Conservation (phyloP, 495 filamentous ascomycete species). For the Parachaetomium inaequale region DNA sequence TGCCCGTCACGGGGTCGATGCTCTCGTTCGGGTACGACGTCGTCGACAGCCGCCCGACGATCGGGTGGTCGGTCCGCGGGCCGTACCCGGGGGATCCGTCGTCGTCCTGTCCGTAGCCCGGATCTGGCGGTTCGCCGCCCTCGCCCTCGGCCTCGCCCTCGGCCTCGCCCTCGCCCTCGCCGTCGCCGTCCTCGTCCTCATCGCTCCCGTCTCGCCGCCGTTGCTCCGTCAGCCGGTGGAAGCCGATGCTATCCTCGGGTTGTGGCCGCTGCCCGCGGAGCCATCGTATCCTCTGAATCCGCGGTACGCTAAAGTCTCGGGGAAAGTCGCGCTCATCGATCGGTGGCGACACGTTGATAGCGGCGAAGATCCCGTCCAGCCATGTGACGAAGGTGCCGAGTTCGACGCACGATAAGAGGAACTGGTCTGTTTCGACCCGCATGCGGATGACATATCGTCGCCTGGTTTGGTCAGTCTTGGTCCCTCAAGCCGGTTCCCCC, state of each 20-base stretch:
- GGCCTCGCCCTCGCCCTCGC: constrained; percentile 12
- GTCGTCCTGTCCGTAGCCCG: constrained; percentile 3
- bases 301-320: constrained; percentile 50
- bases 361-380: constrained; percentile 62
- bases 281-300: constrained; percentile 42
- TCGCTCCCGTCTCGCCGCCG: constrained; percentile 15
- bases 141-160: constrained; percentile 5
- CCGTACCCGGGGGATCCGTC: constrained; percentile 6
- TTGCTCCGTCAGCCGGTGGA: constrained; percentile 25
- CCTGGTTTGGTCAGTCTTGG: constrained; percentile 29
- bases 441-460: constrained; percentile 59
- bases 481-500: neutral
- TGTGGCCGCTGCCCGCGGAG: constrained; percentile 30
- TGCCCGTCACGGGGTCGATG: constrained; percentile 39
- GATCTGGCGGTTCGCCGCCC: constrained; percentile 15
- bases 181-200: constrained; percentile 19
- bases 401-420: constrained; percentile 54
- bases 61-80: constrained; percentile 22
- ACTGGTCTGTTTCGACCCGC: constrained; percentile 61
- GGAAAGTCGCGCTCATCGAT: constrained; percentile 57
- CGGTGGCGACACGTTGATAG: constrained; percentile 61
- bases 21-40: constrained; percentile 36
- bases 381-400: constrained; percentile 54
- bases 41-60: constrained; percentile 30
- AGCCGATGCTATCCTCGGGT: constrained; percentile 27